Evolutionary conservation across 257 asterid genomes (phyloP).

Genomic region (Solanum tacnaense): DNA sequence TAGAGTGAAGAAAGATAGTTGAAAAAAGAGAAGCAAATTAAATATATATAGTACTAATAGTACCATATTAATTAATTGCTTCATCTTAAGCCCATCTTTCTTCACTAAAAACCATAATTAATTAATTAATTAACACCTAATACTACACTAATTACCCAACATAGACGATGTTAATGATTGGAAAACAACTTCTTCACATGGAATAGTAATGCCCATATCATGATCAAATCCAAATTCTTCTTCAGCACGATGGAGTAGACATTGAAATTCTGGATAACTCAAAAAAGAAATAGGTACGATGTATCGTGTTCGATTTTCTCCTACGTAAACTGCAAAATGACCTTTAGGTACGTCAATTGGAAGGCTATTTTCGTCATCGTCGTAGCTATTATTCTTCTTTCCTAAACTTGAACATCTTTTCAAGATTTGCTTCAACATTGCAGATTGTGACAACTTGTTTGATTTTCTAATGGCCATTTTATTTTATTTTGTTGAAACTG

Average conservation of each 20-base stretch:
- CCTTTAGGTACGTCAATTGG: slow-evolving; percentile 43
- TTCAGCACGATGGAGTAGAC: slow-evolving; percentile 36
- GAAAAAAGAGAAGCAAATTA: slow-evolving; percentile 8
- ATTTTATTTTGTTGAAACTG: not conserved
- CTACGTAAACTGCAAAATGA: slow-evolving; percentile 38
- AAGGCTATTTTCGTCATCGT: slow-evolving; percentile 16
- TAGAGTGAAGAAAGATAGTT: not conserved
- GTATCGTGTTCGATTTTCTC: slow-evolving; percentile 32
- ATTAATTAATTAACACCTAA: not conserved
- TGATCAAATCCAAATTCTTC: slow-evolving; percentile 46
- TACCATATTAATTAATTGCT: not conserved
- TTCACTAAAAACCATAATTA: not conserved
- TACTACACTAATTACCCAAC: slow-evolving; percentile 13
- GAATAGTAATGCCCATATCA: slow-evolving; percentile 38
- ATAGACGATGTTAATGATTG: slow-evolving; percentile 29
- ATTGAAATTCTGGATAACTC: slow-evolving; percentile 30
- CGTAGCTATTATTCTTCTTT: slow-evolving; percentile 19
- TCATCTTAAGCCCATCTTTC: slow-evolving; percentile 17
- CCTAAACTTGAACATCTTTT: slow-evolving; percentile 44
- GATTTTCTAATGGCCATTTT: slow-evolving; percentile 34
- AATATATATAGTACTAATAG: not conserved
- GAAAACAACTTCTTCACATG: slow-evolving; percentile 40
- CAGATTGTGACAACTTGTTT: slow-evolving; percentile 25
- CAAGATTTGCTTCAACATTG: slow-evolving; percentile 30
- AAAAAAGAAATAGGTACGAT: slow-evolving; percentile 34